Evolutionary conservation across 768 basidiomycete genomes (phyloP).

Genomic region (Rhizopogon vinicolor): DNA sequence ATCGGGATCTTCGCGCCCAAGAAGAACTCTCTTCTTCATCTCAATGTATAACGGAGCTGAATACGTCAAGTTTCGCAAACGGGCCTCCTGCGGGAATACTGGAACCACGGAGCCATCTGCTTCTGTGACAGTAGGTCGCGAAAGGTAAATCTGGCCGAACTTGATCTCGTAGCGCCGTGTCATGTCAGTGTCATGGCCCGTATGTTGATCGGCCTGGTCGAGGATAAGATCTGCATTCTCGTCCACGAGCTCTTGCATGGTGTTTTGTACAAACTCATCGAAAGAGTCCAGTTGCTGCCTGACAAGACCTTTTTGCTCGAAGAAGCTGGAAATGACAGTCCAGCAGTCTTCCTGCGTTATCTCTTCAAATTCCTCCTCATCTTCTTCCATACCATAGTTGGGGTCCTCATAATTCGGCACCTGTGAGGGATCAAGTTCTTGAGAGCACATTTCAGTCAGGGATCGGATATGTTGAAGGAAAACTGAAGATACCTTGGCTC

Average conservation of each 20-base stretch:
- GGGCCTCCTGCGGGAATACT: constrained; percentile 95
- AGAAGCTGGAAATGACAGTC: constrained; percentile 95
- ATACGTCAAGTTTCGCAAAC: constrained; percentile 92
- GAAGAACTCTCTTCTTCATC: constrained; percentile 81
- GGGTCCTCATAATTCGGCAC: constrained; percentile 54
- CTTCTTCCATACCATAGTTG: constrained; percentile 52
- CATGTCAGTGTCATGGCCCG: constrained; percentile 77
- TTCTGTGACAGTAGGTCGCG: constrained; percentile 91
- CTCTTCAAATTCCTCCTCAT: constrained; percentile 58
- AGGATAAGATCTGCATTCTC: constrained; percentile 94
- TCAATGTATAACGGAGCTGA: constrained; percentile 95
- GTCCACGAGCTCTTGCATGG: constrained; percentile 98
- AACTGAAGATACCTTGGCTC: constrained; percentile 26
- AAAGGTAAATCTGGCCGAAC: constrained; percentile 97
- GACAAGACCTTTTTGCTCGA: constrained; percentile 95
- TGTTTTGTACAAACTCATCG: constrained; percentile 98
- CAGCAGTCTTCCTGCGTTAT: constrained; percentile 93
- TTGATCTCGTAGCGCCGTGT: constrained; percentile 95
- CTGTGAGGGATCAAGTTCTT: constrained; percentile 46
- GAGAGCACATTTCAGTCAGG: constrained; percentile 30
- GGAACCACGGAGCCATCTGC: constrained; percentile 91
- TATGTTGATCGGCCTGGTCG: constrained; percentile 95
- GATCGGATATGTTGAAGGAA: constrained; percentile 14
- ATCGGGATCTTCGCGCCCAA: constrained; percentile 78
- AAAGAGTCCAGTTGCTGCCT: constrained; percentile 97